Evolutionary conservation across 2,329 filamentous ascomycete species (phyloP), one percentile per base, ranked within the genome.

Genomic region (Ascochyta koolunga): DNA sequence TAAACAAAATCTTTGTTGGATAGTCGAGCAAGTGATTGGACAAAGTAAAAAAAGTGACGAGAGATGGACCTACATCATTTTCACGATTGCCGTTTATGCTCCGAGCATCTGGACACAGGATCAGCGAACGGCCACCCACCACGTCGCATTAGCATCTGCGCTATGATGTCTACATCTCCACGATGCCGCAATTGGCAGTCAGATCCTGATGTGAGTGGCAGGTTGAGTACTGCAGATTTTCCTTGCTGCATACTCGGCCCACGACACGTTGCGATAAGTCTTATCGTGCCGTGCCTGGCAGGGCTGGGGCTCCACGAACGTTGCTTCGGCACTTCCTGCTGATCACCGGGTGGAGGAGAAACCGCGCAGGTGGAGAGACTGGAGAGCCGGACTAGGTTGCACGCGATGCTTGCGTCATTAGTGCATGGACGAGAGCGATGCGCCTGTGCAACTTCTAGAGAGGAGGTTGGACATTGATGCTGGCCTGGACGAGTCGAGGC

Each of bases 251-350:
- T 57, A 54, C 52, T 52, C 48, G 54, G 45, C 50, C 43, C 43
- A 35, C 38, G 45, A 57, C 58, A 67, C 58, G 59, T 59, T 63
- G 56, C 60, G 60, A 66, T 65, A 66, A 59, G 53, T 22, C 56
- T 62, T 67, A 63, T 62, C 64, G 54, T 59, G 45, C 59, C 59
- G 61, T 54, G 47, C 50, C 56, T 60, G 59, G 49, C 55, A 39
- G 50, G 37, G 44, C 42, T 19, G 59, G 50, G 51, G 58, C 53
- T 65, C 62, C 60, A 66, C 62, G 60, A 58, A 56, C 53, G 56
- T 61, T 55, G 54, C 54, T 38, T 62, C 58, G 60, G 56, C 59
- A 58, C 59, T 56, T 58, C 13, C 27, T 42, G 54, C 35, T 51
- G 48, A 44, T 52, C 40, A n/a, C n/a, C 57, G 48, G 59, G 59